A percentile compares a stretch with the other conserved stretches of the same genome.
These are phyloP conservation scores for Fabrea salina DNA, from an alignment of 169 alveolate genomes.

Conservation along the genomic window DNA sequence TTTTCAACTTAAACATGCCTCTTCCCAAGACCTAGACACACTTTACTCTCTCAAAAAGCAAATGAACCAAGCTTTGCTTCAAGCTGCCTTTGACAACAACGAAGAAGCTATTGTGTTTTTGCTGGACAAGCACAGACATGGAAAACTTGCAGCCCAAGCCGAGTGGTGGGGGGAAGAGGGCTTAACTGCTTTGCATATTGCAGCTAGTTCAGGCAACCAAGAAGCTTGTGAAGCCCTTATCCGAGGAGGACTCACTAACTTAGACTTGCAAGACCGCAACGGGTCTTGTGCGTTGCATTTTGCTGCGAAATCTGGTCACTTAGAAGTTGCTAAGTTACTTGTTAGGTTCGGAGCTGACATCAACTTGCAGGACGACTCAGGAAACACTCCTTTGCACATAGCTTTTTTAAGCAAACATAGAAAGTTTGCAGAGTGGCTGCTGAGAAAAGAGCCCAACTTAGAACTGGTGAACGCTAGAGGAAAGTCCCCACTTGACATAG, in stretches of 20 bases:
- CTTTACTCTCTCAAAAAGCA: too few species aligned
- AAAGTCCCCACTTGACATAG: constrained; percentile 6
- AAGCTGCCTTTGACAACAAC: not conserved
- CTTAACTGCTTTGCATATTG: constrained; percentile 48
- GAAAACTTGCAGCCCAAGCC: not conserved
- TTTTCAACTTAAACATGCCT: too few species aligned
- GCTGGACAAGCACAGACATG: not conserved
- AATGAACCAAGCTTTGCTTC: not conserved
- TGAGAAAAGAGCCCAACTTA: constrained; percentile 24
- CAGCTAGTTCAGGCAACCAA: constrained; percentile 30
- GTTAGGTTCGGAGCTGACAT: constrained; percentile 45
- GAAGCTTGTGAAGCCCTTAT: constrained; percentile 33
- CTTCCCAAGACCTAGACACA: too few species aligned
- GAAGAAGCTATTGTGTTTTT: not conserved
- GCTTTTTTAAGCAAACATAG: constrained; percentile 47
- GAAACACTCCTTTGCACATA: constrained; percentile 62
- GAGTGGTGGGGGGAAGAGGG: not conserved
- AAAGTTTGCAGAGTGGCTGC: constrained; percentile 25
- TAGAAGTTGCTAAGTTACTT: constrained; percentile 41
- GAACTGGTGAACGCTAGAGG: constrained; percentile 20
- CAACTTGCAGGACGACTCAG: constrained; percentile 39
- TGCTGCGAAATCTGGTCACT: constrained; percentile 57
- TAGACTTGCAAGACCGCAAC: constrained; percentile 25
- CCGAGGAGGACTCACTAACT: constrained; percentile 1
- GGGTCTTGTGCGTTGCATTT: constrained; percentile 48